Evolutionary conservation across 768 basidiomycete genomes (phyloP).

Genomic region (Royoungia palumana): DNA sequence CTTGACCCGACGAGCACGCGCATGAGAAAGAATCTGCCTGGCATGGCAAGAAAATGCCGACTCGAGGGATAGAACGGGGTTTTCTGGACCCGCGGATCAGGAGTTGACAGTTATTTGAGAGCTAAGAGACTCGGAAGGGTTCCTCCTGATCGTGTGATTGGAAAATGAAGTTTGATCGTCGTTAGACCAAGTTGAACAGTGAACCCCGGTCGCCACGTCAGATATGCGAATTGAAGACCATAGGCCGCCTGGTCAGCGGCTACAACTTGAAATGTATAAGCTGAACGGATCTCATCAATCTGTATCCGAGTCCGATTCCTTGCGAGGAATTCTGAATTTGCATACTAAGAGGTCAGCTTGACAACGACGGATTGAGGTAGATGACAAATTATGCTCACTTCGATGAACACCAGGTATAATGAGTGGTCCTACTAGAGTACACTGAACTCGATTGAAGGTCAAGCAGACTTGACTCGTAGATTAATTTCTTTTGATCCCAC

Average conservation of each 20-base stretch:
- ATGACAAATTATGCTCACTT: too few species aligned
- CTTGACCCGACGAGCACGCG: too few species aligned
- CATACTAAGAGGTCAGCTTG: too few species aligned
- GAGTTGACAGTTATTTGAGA: background rate
- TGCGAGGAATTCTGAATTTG: background rate
- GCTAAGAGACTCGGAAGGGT: background rate
- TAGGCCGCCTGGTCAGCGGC: too few species aligned
- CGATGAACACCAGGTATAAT: too few species aligned
- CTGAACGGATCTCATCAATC: background rate
- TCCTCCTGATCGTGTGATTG: constrained; percentile 3
- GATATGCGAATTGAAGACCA: background rate
- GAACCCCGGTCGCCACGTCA: background rate
- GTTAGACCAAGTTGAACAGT: background rate
- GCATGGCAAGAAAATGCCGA: background rate
- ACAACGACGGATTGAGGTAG: background rate
- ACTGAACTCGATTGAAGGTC: too few species aligned
- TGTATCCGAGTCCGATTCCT: background rate
- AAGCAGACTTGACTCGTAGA: too few species aligned
- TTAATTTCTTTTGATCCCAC: background rate
- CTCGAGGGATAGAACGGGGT: background rate
- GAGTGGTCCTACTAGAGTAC: too few species aligned
- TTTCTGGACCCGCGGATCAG: background rate
- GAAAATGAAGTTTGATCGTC: background rate
- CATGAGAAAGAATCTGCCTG: background rate
- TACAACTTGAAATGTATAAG: too few species aligned